Evolutionary conservation across 1,284 basidiomycete species (phyloP), one percentile per base, ranked within the genome.

Genomic region (Heterobasidion irregulare): DNA sequence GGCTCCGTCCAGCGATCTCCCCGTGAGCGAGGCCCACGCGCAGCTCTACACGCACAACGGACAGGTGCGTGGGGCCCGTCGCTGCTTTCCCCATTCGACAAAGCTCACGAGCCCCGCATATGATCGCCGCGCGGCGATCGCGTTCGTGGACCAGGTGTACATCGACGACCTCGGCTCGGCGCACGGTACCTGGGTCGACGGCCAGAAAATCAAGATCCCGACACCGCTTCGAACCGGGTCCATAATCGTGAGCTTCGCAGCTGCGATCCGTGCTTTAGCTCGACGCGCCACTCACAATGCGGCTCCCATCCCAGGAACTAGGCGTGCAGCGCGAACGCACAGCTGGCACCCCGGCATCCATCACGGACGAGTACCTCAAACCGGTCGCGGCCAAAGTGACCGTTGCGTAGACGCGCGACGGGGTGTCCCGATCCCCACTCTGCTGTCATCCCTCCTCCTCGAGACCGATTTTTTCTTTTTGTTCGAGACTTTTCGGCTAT

Each of bases 141-240:
- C 26, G 16, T 18, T 33, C 26, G 47, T 18, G 4, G 16, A 18
- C 35, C 33, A 52, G 51, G 43, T 52, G 2, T 45, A 38, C 16
- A 44, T 52, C 26, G 18, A 44, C 10, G 51, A 52, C 19, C 41
- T 44, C 8, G 43, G 33, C 43, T 52, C 51, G 12, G 41, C 13
- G 26, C 41, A 52, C n/a, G 51, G 51, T 9, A 52, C 51, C 12
- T 52, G 51, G 51, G 41, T 52, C 36, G 51, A 52, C 19, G 51
- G 41, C 18, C 13, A 44, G 38, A 52, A 38, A 26, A 44, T 52
- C 36, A 34, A 52, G 26, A 34, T 19, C 13, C 51, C 51, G 13
- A 52, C 36, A 13, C 19, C 16, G 41, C 41, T 52, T 2, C 32
- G n/a, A 45, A 38, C 19, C 19, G 51, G 51, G 16, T 44, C 38